Evolutionary conservation across 2,329 filamentous ascomycete species (phyloP), one percentile per base, ranked within the genome.

Genomic region (Colletotrichum agaves): DNA sequence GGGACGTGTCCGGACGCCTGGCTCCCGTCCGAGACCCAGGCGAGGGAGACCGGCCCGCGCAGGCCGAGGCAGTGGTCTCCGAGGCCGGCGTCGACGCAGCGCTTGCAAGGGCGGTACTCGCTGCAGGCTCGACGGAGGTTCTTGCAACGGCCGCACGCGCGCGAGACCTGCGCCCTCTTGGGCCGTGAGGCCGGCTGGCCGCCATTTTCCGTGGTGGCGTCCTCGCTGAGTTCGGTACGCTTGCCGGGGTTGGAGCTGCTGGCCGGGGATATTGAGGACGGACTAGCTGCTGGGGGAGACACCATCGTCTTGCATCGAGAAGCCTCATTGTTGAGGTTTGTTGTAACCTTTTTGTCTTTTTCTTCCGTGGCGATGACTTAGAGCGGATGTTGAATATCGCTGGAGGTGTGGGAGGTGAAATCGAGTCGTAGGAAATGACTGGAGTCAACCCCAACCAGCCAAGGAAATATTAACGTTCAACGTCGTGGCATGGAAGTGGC

Each of bases 121-220:
- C 78, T 83, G 71, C 82, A 83, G 1, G 80, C 81, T 35, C 81
- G 76, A 33, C 81, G 79, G 12, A 83, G 74, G 17, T 74, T 75
- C 69, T 81, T 80, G 73, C 82, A 84, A 21, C 82, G 75, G 33
- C 77, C 76, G 61, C 82, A 83, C 7, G 82, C 82, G 31, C 79
- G 74, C 8, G 81, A 79, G 7, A 83, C 82, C 66, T 83, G 81
- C 19, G 75, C 73, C 31, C 65, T 52, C 41, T 68, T 68, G 47
- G 65, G 64, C 19, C 65, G 61, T 7, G 52, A 63, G 3, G 64
- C 39, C 43, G 60, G 44, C 37, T 68, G 64, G 61, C 53, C 33
- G 21, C 21, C 37, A 60, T 39, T 15, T 15, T 27, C 12, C 23
- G 41, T 39, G 17, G 62, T 23, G 4, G 55, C 55, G 46, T 68